Base-by-base conservation (phyloP, 2,329 filamentous ascomycete genomes). In the Monosporascus ibericus region DNA sequence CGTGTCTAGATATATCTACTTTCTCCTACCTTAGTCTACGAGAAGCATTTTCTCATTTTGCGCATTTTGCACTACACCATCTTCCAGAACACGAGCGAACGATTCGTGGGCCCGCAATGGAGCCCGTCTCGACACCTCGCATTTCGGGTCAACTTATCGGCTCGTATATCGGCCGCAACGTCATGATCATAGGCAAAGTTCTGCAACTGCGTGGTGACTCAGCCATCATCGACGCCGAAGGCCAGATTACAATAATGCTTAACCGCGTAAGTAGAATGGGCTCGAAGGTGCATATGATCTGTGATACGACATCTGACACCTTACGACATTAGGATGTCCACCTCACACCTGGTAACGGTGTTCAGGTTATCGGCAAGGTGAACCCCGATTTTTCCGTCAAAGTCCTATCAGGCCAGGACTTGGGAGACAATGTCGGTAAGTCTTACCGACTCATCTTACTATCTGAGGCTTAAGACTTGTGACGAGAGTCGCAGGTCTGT, bases 121-220 rank as follows among this genome's bases (percentile, higher is more conserved):
- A 92, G 65, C 75, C 85, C 63, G 85, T 75, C 54, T 78, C 79
- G 25, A 82, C 90, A 48, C 92, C 94, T 30, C 91, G 94, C 70
- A 84, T 96, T 68, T 90, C 88, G 47, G 87, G 88, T 50, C 74
- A 79, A 40, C 88, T 92, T 72, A 86, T 97, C 53, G 83, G 90
- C 67, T 78, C 79, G 65, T 95, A 92, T 73, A 78, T 85, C 59
- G 77, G 78, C 60, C 80, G 82, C 59, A 88, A 88, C 56, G 88
- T 97, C 57, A 91, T 91, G 62, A 77, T 97, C 51, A 79, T 95
- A 5, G 94, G 94, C 63, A 91, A 87, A 63, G 91, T 97, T 47
- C 81, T 82, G 4, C 86, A 94, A 63, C 77, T 97, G 24, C 85
- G 86, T 49, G 92, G 92, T 60, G 88, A 94, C 49, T 80, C 82